phyloP scores from a whole-genome alignment of 2,329 filamentous ascomycete species.

The Fusarium buharicum region DNA sequence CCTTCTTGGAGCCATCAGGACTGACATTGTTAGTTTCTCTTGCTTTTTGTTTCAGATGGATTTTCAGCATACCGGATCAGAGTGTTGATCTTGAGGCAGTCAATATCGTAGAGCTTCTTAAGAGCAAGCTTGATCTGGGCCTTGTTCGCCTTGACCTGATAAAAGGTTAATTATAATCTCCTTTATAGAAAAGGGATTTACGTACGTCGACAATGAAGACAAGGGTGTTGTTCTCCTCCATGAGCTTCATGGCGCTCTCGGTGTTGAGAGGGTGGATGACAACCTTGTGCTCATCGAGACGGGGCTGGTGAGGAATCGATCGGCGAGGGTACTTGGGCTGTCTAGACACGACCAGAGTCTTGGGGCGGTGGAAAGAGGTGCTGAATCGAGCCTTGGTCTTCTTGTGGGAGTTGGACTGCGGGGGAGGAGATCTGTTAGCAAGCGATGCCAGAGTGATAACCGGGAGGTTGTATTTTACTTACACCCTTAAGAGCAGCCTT shows the following conservation, averaged over 20 bases:
- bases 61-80: constrained; percentile 80
- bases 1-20: constrained; percentile 98
- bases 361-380: constrained; percentile 97
- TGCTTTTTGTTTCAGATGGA: too few species aligned
- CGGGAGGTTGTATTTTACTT: constrained; percentile 60
- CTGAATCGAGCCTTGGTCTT: constrained; percentile 90
- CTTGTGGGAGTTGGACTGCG: constrained; percentile 74
- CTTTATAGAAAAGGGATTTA: too few species aligned
- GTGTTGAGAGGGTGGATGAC: constrained; percentile 99
- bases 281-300: constrained; percentile 97
- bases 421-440: constrained; percentile 16
- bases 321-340: constrained; percentile 96
- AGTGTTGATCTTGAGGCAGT: constrained; percentile 99
- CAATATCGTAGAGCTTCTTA: constrained; percentile 99
- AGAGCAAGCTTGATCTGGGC: constrained; percentile 97
- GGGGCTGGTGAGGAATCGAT: constrained; percentile 87
- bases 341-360: constrained; percentile 92
- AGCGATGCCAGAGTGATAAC: neutral
- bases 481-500: constrained; percentile 97
- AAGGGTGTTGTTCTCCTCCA: constrained; percentile 99
- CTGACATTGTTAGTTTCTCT: constrained; percentile 46
- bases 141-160: constrained; percentile 90
- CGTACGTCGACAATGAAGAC: constrained; percentile 88
- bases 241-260: constrained; percentile 99
- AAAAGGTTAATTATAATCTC: too few species aligned